Percentiles rank a stretch among this genome's conserved stretches.
These are phyloP conservation scores for Lentinula edodes DNA, from an alignment of 768 basidiomycete genomes.

Conservation along the genomic window DNA sequence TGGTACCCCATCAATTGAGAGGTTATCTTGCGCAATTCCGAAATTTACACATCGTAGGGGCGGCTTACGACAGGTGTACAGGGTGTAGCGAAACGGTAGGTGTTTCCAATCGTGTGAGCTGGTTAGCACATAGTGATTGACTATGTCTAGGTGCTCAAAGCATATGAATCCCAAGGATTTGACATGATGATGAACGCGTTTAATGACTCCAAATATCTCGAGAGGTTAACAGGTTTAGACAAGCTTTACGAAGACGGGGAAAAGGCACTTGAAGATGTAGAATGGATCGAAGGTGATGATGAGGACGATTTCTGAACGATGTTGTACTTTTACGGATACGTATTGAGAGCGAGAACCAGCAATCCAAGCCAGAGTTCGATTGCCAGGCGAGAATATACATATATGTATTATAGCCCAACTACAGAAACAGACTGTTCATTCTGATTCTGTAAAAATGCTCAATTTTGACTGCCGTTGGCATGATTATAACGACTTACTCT, in stretches of 20 bases:
- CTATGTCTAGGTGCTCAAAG: constrained; percentile 58
- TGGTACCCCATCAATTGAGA: constrained; percentile 91
- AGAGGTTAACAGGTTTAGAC: constrained; percentile 74
- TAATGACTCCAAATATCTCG: constrained; percentile 74
- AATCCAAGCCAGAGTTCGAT: neutral
- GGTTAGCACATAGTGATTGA: neutral
- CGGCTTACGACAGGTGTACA: constrained; percentile 83
- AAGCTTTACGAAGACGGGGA: constrained; percentile 73
- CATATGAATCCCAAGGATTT: constrained; percentile 79
- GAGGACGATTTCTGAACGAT: constrained; percentile 20
- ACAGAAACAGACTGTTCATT: neutral
- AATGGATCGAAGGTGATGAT: constrained; percentile 65
- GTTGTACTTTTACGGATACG: neutral
- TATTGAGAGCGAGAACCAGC: neutral
- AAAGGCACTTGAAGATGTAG: constrained; percentile 59
- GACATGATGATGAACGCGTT: constrained; percentile 75
- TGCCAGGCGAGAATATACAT: constrained; percentile 18
- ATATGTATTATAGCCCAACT: too few relatives aligned
- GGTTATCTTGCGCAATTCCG: constrained; percentile 87
- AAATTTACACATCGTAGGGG: constrained; percentile 78
- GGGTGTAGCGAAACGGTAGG: constrained; percentile 81
- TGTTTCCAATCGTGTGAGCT: neutral
- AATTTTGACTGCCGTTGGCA: neutral
- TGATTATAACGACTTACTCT: neutral
- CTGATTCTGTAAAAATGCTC: neutral